Evolutionary conservation across 208 protist genomes (phyloP).

Genomic region (Leishmania mexicana): DNA sequence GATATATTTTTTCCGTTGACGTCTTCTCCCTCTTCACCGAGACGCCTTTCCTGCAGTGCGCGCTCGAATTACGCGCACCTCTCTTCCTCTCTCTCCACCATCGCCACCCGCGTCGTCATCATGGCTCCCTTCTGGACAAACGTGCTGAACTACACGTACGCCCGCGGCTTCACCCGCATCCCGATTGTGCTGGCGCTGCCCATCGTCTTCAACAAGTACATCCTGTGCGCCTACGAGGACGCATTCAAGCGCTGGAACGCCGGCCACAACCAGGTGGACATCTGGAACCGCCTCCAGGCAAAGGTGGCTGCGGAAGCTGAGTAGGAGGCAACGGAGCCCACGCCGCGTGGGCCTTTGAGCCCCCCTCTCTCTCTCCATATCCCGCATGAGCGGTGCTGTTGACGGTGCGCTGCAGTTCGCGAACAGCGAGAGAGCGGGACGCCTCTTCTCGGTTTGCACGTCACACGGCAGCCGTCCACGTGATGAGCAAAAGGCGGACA

Average conservation of each 20-base stretch:
- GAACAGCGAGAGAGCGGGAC: background rate
- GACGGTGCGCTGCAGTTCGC: background rate
- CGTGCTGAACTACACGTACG: constrained; percentile 84
- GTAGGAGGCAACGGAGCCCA: constrained; percentile 1
- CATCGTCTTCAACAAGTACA: constrained; percentile 89
- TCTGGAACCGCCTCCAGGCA: constrained; percentile 84
- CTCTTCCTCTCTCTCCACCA: background rate
- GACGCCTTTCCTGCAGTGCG: background rate
- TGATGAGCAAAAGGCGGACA: background rate
- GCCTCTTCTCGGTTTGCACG: background rate
- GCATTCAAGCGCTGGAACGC: constrained; percentile 78
- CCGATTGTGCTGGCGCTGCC: constrained; percentile 76
- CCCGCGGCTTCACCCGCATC: constrained; percentile 84
- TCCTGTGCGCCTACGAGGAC: constrained; percentile 66
- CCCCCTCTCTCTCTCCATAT: background rate
- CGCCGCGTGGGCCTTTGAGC: background rate
- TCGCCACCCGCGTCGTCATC: background rate
- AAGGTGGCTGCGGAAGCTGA: constrained; percentile 69
- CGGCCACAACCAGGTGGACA: constrained; percentile 85
- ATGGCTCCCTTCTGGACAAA: constrained; percentile 81
- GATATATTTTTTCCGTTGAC: background rate
- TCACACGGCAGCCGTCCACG: background rate
- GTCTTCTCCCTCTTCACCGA: background rate
- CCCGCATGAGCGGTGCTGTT: background rate
- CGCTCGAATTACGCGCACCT: background rate